Evolutionary conservation across 768 basidiomycete species (phyloP), one percentile per base, ranked within the genome.

Genomic region (Auriscalpium vulgare): DNA sequence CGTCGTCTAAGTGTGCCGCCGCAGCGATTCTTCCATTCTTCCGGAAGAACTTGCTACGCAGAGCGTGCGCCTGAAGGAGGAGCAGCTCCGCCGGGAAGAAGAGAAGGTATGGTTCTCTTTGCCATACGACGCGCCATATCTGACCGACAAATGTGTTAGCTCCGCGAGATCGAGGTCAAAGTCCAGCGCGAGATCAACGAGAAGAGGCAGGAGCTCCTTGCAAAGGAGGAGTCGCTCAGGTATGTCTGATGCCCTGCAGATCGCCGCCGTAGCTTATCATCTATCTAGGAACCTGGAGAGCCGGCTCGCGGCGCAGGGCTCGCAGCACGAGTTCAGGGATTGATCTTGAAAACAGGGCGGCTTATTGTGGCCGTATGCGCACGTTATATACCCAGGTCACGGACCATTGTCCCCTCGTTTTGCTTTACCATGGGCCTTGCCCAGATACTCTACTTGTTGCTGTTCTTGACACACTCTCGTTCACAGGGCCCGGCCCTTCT

Each of bases 101-200:
- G 93, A 97, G 78, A 95, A 95, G 79, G 87, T 89, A 38, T 11
- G 70, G 56, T 23, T 29, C 36, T 47, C 9, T 10, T 29, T 38
- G 13, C 54, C 60, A 37, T 17, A 17, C 17, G 43, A 53, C 37
- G 21, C 6, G 6, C 23, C 36, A 48, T 14, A 35, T 6, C 52
- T 59, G 47, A 63, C n/a, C 10, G 35, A 8, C 19, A 5, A 34
- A 17, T n/a, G 36, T 51, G 38, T 29, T 55, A 91, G 86, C 80
- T 99, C 62, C 92, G 95, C 59, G 97, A 99, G 75, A 90, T 97
- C 71, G 97, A 99, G 71, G 82, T 97, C 71, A 95, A 93, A 71
- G 93, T 97, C 34, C 95, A 97, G 72, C 83, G 97, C 50, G 97
- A 99, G 77, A 92, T 99, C 72, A 91, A 90, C 68, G 91, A 98